Conservation (phyloP, 2,329 filamentous ascomycete species). For the Colletotrichum truncatum region DNA sequence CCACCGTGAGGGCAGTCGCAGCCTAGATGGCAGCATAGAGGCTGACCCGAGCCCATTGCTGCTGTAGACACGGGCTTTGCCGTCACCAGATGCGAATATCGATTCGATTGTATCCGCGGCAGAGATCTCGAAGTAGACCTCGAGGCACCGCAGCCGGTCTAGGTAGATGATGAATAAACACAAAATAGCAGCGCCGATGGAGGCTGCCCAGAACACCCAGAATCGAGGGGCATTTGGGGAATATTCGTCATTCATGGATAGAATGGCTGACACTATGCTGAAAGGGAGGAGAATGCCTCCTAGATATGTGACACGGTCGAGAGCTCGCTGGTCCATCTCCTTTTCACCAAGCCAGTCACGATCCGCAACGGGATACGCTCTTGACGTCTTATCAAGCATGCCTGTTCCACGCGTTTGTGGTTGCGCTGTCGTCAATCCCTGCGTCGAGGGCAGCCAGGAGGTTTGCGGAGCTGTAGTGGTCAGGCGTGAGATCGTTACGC, state of each 20-base stretch:
- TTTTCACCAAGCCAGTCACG: constrained; percentile 13
- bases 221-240: constrained; percentile 51
- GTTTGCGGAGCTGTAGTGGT: constrained; percentile 31
- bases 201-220: constrained; percentile 59
- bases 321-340: constrained; percentile 48
- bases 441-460: constrained; percentile 27
- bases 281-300: constrained; percentile 59
- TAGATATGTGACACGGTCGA: constrained; percentile 59
- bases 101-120: constrained; percentile 36
- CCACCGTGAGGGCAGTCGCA: constrained; percentile 6
- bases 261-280: constrained; percentile 55
- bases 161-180: constrained; percentile 57
- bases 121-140: constrained; percentile 57
- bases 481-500: constrained; percentile 29
- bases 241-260: constrained; percentile 57
- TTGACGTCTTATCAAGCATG: neutral
- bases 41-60: neutral
- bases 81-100: neutral
- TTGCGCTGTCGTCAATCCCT: constrained; percentile 12
- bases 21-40: constrained; percentile 40
- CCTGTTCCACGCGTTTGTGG: constrained; percentile 8
- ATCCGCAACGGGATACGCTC: neutral
- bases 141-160: constrained; percentile 54
- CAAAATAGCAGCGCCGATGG: constrained; percentile 46
- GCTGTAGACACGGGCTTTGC: neutral